Evolutionary conservation across 1,284 basidiomycete species (phyloP).

Genomic region (Stereum hirsutum): DNA sequence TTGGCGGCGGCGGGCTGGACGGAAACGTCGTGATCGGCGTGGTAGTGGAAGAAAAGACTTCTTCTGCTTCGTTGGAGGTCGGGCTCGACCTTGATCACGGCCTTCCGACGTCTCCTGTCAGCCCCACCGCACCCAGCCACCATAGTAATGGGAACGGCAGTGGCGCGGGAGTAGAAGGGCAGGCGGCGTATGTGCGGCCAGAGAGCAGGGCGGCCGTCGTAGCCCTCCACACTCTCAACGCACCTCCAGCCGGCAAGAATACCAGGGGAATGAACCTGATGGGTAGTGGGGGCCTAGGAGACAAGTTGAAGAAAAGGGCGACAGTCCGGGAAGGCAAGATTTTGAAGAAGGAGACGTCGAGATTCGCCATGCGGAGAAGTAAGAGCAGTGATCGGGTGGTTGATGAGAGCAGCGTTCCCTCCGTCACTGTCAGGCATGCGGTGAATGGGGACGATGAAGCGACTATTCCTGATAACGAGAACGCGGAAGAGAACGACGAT

Average conservation of each 20-base stretch:
- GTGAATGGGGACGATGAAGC: background rate
- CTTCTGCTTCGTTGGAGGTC: too few species aligned
- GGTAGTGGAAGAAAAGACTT: constrained; percentile 41
- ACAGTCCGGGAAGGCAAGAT: constrained; percentile 24
- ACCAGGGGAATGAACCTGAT: too few species aligned
- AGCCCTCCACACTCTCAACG: too few species aligned
- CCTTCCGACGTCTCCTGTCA: too few species aligned
- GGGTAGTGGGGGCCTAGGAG: too few species aligned
- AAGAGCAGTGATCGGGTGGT: too few species aligned
- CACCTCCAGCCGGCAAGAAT: too few species aligned
- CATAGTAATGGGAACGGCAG: background rate
- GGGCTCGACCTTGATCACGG: constrained; percentile 23
- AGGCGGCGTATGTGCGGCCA: constrained; percentile 18
- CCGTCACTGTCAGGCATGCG: background rate
- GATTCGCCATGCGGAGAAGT: too few species aligned
- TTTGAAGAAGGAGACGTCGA: constrained; percentile 29
- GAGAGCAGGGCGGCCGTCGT: constrained; percentile 24
- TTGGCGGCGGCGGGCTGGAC: constrained; percentile 7
- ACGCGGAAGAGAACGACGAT: constrained; percentile 15
- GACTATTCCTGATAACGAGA: constrained; percentile 5
- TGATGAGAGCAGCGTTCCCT: constrained; percentile 11
- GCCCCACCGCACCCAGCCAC: too few species aligned
- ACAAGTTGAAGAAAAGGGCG: too few species aligned
- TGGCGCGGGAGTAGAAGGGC: background rate
- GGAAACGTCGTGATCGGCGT: constrained; percentile 19